Evolutionary conservation across 352 stramenopile genomes (phyloP).

Genomic region (Phytophthora foliorum): DNA sequence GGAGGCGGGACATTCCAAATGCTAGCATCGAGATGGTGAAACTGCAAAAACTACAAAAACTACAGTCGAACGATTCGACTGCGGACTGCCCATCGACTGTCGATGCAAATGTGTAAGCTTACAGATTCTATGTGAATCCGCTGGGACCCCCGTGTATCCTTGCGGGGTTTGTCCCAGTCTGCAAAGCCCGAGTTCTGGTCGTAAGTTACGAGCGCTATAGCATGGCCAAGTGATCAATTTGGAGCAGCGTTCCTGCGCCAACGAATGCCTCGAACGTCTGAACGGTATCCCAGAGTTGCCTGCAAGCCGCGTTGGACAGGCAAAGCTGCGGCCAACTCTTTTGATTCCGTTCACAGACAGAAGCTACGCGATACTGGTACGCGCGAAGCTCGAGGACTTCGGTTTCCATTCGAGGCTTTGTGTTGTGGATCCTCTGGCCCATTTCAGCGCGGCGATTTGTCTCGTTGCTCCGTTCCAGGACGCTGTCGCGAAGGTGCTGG

Average conservation of each 20-base stretch:
- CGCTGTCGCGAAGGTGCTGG: background rate
- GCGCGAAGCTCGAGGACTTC: background rate
- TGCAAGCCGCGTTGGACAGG: background rate
- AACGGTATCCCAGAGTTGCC: slow-evolving; percentile 20
- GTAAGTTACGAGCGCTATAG: slow-evolving; percentile 26
- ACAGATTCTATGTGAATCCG: background rate
- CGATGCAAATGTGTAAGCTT: too few relatives aligned
- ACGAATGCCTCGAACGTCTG: slow-evolving; percentile 13
- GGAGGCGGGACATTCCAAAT: slow-evolving; percentile 17
- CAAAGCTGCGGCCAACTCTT: background rate
- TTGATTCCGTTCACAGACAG: slow-evolving; percentile 1
- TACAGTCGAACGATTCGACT: too few relatives aligned
- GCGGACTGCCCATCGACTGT: too few relatives aligned
- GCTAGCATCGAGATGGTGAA: slow-evolving; percentile 30
- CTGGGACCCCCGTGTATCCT: slow-evolving; percentile 15
- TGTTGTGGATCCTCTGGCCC: background rate
- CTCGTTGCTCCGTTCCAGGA: background rate
- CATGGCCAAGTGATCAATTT: slow-evolving; percentile 20
- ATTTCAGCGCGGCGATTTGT: background rate
- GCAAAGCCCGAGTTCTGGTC: slow-evolving; percentile 23
- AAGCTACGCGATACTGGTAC: background rate
- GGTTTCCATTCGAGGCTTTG: background rate
- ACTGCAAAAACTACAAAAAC: background rate
- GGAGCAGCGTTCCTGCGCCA: background rate
- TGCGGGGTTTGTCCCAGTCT: slow-evolving; percentile 27